These are phyloP conservation scores for Sanghuangporus sanghuang DNA, from an alignment of 1,284 basidiomycete genomes.

Conservation along the genomic window DNA sequence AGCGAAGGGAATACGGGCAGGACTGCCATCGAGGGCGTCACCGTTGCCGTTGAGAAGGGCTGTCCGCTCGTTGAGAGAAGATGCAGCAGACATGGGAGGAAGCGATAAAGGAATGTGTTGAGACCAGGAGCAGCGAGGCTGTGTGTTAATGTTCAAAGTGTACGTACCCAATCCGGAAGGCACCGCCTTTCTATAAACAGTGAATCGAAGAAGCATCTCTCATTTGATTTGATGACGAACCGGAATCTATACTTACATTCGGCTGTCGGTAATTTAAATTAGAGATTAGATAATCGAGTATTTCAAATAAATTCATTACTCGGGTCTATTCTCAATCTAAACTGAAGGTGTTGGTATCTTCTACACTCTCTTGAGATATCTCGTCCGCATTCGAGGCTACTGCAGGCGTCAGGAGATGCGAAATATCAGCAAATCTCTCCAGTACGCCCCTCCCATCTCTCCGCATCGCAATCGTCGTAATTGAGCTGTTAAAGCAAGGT, in stretches of 20 bases:
- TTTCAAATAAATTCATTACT: too few relatives aligned
- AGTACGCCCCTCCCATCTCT: constrained; percentile 38
- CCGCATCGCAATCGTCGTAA: constrained; percentile 53
- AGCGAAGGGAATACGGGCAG: constrained; percentile 27
- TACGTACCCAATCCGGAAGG: background rate
- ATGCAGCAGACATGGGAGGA: constrained; percentile 24
- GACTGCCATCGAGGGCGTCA: constrained; percentile 22
- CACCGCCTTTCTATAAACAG: background rate
- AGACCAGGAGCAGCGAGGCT: constrained; percentile 10
- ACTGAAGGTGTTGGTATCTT: background rate
- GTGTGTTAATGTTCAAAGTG: constrained; percentile 33
- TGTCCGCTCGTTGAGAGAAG: constrained; percentile 27
- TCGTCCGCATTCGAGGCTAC: constrained; percentile 51
- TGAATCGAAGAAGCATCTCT: background rate
- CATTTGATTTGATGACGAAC: too few relatives aligned
- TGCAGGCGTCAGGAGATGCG: constrained; percentile 40
- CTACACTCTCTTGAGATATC: constrained; percentile 14
- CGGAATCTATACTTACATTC: too few relatives aligned
- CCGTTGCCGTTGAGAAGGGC: constrained; percentile 42
- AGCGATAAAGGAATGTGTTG: constrained; percentile 16
- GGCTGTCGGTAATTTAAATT: background rate
- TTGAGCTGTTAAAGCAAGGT: constrained; percentile 50
- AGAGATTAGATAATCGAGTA: background rate
- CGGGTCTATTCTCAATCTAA: too few relatives aligned
- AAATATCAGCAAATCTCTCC: constrained; percentile 47